phyloP scores from a whole-genome alignment of 2,329 filamentous ascomycete species.

The Aphanocladium album region DNA sequence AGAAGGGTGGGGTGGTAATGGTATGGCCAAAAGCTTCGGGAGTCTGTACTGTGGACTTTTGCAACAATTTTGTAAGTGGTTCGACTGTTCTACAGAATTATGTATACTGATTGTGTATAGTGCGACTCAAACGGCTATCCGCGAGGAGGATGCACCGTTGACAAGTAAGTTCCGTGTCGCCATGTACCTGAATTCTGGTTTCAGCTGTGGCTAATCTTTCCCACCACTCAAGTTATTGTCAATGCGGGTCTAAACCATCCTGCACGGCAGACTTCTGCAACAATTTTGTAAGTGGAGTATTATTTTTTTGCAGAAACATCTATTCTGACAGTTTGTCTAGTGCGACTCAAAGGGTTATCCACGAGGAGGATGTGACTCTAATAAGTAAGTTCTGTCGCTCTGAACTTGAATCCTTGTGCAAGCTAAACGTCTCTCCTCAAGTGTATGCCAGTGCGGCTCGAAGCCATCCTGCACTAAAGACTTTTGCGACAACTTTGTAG shows the following conservation, averaged over 20 bases:
- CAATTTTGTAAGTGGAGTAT: neutral
- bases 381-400: neutral
- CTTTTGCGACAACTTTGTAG: neutral
- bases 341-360: neutral
- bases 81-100: neutral
- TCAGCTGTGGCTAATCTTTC: neutral
- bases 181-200: neutral
- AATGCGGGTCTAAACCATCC: neutral
- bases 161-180: neutral
- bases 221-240: neutral
- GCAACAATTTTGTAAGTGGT: neutral
- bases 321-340: neutral
- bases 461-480: neutral
- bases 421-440: neutral
- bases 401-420: neutral
- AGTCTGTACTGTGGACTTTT: neutral
- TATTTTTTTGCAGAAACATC: neutral
- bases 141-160: neutral
- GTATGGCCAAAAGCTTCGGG: neutral
- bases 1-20: neutral
- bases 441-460: neutral
- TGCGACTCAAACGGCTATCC: neutral
- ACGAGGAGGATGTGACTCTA: neutral
- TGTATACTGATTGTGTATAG: neutral
- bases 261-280: neutral